A percentile compares a stretch with the other conserved stretches of the same genome.
Conservation (phyloP, 306 rosid genomes). For the Casuarina equisetifolia region DNA sequence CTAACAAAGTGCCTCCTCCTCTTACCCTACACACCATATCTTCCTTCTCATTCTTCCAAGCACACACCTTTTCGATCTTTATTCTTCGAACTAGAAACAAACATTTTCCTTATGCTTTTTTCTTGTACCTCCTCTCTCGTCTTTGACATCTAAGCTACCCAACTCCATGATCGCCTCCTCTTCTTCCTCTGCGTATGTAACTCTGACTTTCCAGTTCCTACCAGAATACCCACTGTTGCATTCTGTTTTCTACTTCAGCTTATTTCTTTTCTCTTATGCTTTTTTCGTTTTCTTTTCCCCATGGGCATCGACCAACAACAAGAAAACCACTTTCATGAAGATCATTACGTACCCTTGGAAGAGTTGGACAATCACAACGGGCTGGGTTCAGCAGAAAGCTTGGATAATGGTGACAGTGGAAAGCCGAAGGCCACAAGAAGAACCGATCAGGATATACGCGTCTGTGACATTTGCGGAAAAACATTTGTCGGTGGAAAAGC, state of each 20-base stretch:
- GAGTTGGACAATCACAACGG: background rate
- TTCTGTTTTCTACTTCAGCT: background rate
- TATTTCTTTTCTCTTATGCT: background rate
- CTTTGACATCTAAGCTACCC: background rate
- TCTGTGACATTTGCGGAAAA: conserved; percentile 32
- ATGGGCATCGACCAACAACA: background rate
- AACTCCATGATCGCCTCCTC: background rate
- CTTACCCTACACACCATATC: background rate
- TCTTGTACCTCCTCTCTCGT: background rate
- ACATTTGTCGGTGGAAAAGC: conserved; percentile 27
- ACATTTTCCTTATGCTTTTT: background rate
- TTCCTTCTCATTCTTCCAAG: background rate
- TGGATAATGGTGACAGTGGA: background rate
- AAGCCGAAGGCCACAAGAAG: background rate
- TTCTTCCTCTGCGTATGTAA: background rate
- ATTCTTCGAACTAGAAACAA: too few relatives aligned
- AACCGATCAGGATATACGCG: background rate
- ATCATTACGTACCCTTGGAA: background rate
- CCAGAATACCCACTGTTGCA: background rate
- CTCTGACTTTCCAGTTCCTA: background rate
- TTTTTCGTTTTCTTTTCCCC: background rate
- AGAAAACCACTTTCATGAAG: background rate
- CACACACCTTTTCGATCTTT: too few relatives aligned
- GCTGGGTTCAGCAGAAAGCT: too few relatives aligned
- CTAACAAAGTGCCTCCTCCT: background rate